Evolutionary conservation across 495 filamentous ascomycete species (phyloP), one percentile per base, ranked within the genome.

Genomic region (Aspergillus baeticus): DNA sequence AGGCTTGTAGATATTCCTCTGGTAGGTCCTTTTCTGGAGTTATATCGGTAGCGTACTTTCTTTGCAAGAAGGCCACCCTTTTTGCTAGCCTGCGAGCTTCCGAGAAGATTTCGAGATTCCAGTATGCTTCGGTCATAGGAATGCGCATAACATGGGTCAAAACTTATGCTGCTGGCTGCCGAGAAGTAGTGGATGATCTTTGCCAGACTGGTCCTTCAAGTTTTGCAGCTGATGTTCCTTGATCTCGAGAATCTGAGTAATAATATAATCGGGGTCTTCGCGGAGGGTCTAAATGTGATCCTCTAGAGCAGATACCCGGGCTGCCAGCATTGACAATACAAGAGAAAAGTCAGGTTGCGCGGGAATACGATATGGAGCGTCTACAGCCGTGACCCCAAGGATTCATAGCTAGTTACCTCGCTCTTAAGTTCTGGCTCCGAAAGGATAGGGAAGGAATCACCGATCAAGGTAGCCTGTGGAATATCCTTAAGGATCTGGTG

Each of bases 261-360:
- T 56, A 42, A 85, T 82, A 55, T 83, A 86, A 5, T 52, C 66
- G 0, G 82, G 81, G 60, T 85, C 80, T 47, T 83, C 81, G n/a
- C 82, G 71, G 29, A 84, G 59, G 1, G 69, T 55, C 75, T 74
- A 80, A 6, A 84, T 33, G 48, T 80, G 77, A 53, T 84, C 81
- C 44, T 78, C 71, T 4, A 73, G 69, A 20, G 69, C 69, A 0
- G 63, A 54, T 1, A 50, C 45, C 50, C 66, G 69, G 0, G 81
- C 73, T 1, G 44, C 39, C 1, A 84, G 43, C 3, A 85, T 52
- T 0, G 64, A 55, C 39, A 71, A 52, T 0, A 84, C 41, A 11
- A 67, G 65, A 2, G 10, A 21, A 18, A 84, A 61, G 48, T 84
- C 71, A 2, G 80, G 44, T 4, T 61, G 6, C 1, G 58, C 65